phyloP scores from a whole-genome alignment of 148 eudicot species.

The Pharnaceum exiguum region DNA sequence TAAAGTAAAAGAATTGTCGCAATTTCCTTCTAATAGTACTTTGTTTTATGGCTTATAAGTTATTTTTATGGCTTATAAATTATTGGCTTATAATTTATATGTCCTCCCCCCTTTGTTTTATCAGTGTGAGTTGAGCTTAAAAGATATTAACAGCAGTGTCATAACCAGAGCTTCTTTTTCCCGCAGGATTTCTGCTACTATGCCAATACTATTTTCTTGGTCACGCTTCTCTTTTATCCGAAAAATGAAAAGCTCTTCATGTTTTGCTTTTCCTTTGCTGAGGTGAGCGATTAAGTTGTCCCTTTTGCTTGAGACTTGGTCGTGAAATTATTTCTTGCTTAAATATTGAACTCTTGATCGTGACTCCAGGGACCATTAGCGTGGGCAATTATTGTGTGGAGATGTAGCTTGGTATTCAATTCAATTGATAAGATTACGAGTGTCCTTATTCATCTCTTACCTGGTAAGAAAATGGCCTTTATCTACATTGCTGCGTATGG shows the following conservation, averaged over 20 bases:
- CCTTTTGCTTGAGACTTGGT: not conserved
- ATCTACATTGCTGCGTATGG: not conserved
- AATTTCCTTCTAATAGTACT: too few species aligned
- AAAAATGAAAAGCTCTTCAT: constrained; percentile 91
- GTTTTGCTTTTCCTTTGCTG: constrained; percentile 97
- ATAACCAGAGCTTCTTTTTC: constrained; percentile 5
- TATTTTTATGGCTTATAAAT: too few species aligned
- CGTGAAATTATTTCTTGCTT: not conserved
- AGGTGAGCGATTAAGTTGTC: constrained; percentile 40
- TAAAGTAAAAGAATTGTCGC: too few species aligned
- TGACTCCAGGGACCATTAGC: constrained; percentile 85
- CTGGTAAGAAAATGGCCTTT: constrained; percentile 48
- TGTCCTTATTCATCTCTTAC: constrained; percentile 92
- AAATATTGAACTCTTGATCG: not conserved
- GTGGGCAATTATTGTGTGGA: constrained; percentile 97
- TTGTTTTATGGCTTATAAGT: too few species aligned
- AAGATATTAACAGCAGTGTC: not conserved
- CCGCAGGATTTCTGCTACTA: constrained; percentile 97
- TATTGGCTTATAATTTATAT: too few species aligned
- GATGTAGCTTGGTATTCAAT: constrained; percentile 91
- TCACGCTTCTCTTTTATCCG: constrained; percentile 73
- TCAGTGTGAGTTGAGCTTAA: not conserved
- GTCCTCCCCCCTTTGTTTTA: too few species aligned
- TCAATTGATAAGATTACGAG: constrained; percentile 92
- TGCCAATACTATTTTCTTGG: constrained; percentile 90